Evolutionary conservation across 2,329 filamentous ascomycete genomes (phyloP), one percentile per base, ranked within the genome.

Genomic region (Paecilomyces niveus): DNA sequence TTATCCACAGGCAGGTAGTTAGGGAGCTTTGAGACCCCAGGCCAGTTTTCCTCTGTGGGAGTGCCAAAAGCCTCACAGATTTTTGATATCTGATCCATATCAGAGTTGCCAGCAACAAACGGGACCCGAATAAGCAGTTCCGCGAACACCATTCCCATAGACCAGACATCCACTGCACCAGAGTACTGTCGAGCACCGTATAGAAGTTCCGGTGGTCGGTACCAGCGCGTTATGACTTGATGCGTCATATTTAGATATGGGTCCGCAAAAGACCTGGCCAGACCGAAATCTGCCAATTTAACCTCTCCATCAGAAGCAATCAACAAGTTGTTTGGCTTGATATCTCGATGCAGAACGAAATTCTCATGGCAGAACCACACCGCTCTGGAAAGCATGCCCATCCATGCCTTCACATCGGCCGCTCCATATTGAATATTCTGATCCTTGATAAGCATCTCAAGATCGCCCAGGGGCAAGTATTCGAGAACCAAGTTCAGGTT

Each of bases 361-460:
- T 94, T 95, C 71, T 92, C 90, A 75, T 99, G 94, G 75, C 94
- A 97, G 80, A 96, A 99, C 88, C 91, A 96, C 29, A 97, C 86
- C 26, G 89, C 94, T 50, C 93, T 87, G 29, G 84, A 85, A n/a
- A 97, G 83, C 94, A 97, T 97, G 63, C 89, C 90, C 88, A 97
- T 96, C 94, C 94, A 99, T 15, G 92, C 89, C 74, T 99, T 99
- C 74, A 97, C 92, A 74, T 99, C 94, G 18, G 90, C 89, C 10
- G 86, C 85, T 61, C 89, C 89, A 74, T 97, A 97, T 57, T 86
- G 85, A 53, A 97, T 87, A 57, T 87, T 83, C 31, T 84, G 86
- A 75, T 97, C 92, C 72, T 90, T 90, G 73, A 96, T 96, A 59
- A 99, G 84, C 83, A 92, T 91, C 75, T 97, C 91, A 29, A 99